phyloP scores from a whole-genome alignment of 305 asterid genomes.

The Withania somnifera region DNA sequence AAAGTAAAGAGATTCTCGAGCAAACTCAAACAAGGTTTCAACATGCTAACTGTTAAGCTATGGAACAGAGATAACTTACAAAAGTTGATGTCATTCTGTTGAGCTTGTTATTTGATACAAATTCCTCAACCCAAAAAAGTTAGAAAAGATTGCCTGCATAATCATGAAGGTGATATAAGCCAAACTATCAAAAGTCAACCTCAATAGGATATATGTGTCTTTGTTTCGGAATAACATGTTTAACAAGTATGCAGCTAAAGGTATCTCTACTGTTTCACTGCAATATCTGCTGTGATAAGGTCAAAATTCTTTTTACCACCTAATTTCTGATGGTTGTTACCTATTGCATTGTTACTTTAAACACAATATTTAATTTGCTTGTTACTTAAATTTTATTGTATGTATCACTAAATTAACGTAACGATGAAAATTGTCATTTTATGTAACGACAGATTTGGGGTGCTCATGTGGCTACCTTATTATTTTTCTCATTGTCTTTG shows the following conservation, averaged over 20 bases:
- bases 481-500: too few species aligned
- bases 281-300: not conserved
- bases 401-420: not conserved
- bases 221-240: not conserved
- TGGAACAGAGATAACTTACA: constrained; percentile 25
- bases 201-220: not conserved
- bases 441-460: not conserved
- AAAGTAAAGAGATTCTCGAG: not conserved
- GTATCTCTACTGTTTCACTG: not conserved
- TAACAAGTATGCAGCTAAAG: not conserved
- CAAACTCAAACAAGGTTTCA: not conserved
- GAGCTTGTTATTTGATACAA: constrained; percentile 10
- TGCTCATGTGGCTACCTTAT: too few species aligned
- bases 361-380: not conserved
- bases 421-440: not conserved
- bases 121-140: not conserved
- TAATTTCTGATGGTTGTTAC: not conserved
- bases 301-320: not conserved
- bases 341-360: not conserved
- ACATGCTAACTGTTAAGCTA: not conserved
- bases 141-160: not conserved
- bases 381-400: not conserved
- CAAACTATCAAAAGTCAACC: not conserved
- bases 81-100: constrained; percentile 41
- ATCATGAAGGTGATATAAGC: not conserved